These are phyloP conservation scores for Penicillium canariense DNA, from an alignment of 495 filamentous ascomycete genomes.

Conservation along the genomic window DNA sequence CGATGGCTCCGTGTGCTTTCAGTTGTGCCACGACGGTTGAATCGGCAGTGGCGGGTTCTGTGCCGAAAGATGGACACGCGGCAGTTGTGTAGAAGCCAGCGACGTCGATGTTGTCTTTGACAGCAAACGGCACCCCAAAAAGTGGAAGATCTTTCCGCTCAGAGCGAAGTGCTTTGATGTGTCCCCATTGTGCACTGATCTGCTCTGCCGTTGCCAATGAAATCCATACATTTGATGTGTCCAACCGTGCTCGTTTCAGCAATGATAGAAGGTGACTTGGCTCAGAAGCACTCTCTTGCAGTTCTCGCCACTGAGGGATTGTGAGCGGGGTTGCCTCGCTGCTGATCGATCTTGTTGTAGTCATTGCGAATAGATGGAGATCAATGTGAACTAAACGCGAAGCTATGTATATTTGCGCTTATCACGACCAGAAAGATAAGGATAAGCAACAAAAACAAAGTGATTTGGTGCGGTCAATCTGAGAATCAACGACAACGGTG, in stretches of 20 bases:
- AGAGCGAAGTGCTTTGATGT: neutral
- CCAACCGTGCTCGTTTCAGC: neutral
- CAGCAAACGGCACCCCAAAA: neutral
- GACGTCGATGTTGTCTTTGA: neutral
- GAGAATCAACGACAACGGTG: too few species aligned
- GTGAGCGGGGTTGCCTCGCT: too few species aligned
- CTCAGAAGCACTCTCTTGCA: neutral
- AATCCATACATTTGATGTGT: neutral
- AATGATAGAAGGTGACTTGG: neutral
- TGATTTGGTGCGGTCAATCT: too few species aligned
- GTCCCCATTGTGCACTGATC: neutral
- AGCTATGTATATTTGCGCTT: too few species aligned
- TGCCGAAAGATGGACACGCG: neutral
- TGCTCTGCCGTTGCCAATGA: neutral
- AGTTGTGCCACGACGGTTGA: slow-evolving; percentile 8
- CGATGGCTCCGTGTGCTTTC: slow-evolving; percentile 51
- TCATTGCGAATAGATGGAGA: too few species aligned
- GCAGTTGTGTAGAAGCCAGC: neutral
- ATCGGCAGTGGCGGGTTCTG: neutral
- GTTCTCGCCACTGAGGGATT: neutral
- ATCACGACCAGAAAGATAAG: too few species aligned
- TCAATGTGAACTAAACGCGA: too few species aligned
- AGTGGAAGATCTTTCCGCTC: neutral
- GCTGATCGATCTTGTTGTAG: too few species aligned
- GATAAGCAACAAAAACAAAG: too few species aligned